Evolutionary conservation across 139 green algal genomes (phyloP).

Genomic region (Chlamydomonas eustigma): DNA sequence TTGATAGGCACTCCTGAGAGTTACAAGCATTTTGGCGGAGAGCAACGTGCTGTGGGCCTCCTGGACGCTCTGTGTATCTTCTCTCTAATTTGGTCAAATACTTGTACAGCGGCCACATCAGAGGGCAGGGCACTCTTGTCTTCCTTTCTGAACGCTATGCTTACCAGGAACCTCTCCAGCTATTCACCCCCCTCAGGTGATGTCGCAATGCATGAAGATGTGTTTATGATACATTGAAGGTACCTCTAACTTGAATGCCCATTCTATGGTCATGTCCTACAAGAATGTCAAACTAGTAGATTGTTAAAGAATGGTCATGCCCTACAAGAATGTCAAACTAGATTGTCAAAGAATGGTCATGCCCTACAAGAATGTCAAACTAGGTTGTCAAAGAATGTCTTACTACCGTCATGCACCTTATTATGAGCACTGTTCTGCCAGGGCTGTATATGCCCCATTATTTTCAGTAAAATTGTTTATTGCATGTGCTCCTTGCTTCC

Average conservation of each 20-base stretch:
- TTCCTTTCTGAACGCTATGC: constrained; percentile 28
- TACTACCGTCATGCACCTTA: too few relatives aligned
- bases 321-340: too few relatives aligned
- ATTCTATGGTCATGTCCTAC: too few relatives aligned
- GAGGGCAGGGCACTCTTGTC: constrained; percentile 38
- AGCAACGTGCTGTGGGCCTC: not conserved
- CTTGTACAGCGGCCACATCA: constrained; percentile 24
- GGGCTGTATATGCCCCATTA: constrained; percentile 5
- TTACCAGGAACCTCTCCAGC: constrained; percentile 13
- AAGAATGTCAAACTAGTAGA: too few relatives aligned
- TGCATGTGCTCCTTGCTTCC: not conserved
- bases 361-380: too few relatives aligned
- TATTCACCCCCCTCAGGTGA: not conserved
- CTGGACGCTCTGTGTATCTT: constrained; percentile 54
- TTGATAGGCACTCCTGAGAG: not conserved
- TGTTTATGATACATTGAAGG: too few relatives aligned
- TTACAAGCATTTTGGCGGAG: not conserved
- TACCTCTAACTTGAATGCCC: too few relatives aligned
- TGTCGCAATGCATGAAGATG: too few relatives aligned
- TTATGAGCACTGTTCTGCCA: too few relatives aligned
- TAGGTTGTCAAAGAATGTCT: too few relatives aligned
- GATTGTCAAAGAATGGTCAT: too few relatives aligned
- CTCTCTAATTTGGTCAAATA: constrained; percentile 43
- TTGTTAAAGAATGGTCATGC: too few relatives aligned
- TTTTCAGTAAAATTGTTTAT: not conserved